A percentile compares a stretch with the other conserved stretches of the same genome.
Evolutionary conservation across 2,329 filamentous ascomycete species (phyloP).

Genomic region (Alternaria sp.): DNA sequence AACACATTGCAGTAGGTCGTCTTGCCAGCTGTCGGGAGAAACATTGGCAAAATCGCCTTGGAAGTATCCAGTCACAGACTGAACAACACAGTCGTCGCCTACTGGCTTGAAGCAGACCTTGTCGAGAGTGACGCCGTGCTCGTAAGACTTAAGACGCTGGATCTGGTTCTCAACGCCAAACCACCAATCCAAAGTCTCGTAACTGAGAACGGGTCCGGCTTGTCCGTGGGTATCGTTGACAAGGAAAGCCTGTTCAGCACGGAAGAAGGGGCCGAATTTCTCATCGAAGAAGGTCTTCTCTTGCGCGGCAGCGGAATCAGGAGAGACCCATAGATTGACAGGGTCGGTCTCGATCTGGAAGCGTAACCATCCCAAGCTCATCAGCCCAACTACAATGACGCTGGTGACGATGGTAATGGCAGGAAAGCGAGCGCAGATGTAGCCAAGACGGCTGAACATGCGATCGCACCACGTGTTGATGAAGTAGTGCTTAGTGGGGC

Average conservation of each 20-base stretch:
- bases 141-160: conserved; percentile 70
- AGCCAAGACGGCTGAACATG: conserved; percentile 80
- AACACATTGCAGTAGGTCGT: conserved; percentile 74
- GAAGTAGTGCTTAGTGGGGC: conserved; percentile 78
- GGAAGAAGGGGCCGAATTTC: conserved; percentile 95
- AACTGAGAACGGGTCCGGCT: conserved; percentile 79
- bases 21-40: conserved; percentile 71
- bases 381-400: conserved; percentile 74
- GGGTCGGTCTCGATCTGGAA: conserved; percentile 93
- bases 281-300: conserved; percentile 94
- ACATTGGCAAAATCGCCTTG: conserved; percentile 69
- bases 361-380: conserved; percentile 86
- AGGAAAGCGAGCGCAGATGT: conserved; percentile 81
- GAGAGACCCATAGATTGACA: conserved; percentile 95
- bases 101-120: conserved; percentile 96
- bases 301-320: conserved; percentile 84
- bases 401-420: conserved; percentile 79
- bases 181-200: conserved; percentile 93
- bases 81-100: conserved; percentile 86
- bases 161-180: conserved; percentile 85
- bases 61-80: conserved; percentile 92
- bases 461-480: conserved; percentile 84
- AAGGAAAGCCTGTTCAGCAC: conserved; percentile 89
- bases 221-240: conserved; percentile 81
- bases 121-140: conserved; percentile 72